Conservation (phyloP, 768 basidiomycete genomes). For the Tulasnella sp. region DNA sequence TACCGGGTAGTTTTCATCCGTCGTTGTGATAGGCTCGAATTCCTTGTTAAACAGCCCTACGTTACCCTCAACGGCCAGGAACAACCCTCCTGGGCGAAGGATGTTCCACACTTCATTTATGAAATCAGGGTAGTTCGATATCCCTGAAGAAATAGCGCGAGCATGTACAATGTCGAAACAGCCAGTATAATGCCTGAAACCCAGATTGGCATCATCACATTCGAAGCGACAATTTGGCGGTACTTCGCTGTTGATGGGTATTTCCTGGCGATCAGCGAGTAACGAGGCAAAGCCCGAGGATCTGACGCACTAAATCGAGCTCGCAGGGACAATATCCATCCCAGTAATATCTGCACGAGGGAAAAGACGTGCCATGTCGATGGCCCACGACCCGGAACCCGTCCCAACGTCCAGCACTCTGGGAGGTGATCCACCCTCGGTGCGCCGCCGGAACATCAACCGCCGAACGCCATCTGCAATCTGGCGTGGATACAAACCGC, state of each 20-base stretch:
- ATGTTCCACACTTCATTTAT: background rate
- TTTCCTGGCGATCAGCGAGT: too few relatives aligned
- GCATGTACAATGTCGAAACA: background rate
- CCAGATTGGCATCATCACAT: background rate
- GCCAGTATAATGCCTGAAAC: background rate
- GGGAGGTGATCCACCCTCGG: too few relatives aligned
- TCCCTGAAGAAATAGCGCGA: background rate
- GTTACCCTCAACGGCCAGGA: background rate
- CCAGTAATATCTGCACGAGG: background rate
- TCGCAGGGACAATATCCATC: background rate
- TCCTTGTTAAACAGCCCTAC: background rate
- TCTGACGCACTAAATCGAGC: background rate
- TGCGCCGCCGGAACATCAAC: too few relatives aligned
- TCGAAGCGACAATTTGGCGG: background rate
- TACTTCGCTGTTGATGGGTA: too few relatives aligned
- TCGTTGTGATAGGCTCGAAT: conserved; percentile 4
- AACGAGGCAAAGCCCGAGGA: too few relatives aligned
- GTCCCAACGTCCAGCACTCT: background rate
- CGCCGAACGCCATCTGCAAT: background rate
- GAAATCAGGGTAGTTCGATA: background rate
- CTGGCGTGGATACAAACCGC: conserved; percentile 29
- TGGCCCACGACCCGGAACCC: background rate
- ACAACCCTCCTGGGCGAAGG: background rate
- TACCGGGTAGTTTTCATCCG: background rate
- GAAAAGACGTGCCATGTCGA: background rate